phyloP scores from a whole-genome alignment of 176 grass and related monocot genomes.

The Alopecurus myosuroides region DNA sequence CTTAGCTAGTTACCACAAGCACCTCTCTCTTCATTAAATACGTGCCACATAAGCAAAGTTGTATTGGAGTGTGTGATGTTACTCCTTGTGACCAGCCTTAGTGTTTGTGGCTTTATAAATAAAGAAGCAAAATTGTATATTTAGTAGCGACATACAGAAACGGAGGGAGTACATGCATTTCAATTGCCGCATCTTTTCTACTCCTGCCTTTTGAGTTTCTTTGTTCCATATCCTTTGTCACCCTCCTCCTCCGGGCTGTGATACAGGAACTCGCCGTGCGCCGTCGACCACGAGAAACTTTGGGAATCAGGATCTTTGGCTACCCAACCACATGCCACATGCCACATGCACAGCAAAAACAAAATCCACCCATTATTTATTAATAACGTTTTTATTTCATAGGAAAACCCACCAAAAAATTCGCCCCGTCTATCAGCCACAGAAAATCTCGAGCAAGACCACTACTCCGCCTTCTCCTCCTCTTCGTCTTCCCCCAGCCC shows the following conservation, averaged over 20 bases:
- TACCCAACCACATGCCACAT: neutral
- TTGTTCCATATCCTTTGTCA: no score
- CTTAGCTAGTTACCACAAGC: no score
- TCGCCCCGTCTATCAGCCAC: neutral
- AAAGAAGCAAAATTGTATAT: no score
- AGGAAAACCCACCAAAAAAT: neutral
- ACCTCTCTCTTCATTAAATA: no score
- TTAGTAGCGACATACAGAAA: no score
- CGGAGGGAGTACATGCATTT: no score
- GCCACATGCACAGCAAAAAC: neutral
- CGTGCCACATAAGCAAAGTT: no score
- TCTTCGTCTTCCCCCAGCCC: neutral
- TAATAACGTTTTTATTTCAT: neutral
- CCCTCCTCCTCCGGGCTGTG: neutral
- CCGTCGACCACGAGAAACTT: neutral
- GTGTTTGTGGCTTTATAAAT: no score
- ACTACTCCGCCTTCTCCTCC: conserved; percentile 12
- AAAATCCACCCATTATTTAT: neutral
- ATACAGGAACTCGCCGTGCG: neutral
- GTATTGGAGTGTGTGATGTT: no score
- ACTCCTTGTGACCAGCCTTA: no score
- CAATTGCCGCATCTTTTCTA: no score
- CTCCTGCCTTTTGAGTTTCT: no score
- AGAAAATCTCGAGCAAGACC: conserved; percentile 43
- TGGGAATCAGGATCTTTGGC: conserved; percentile 13